A percentile compares a stretch with the other conserved stretches of the same genome.
Conservation (phyloP, 1,139 yeast species). For the Geotrichum armillariae region DNA sequence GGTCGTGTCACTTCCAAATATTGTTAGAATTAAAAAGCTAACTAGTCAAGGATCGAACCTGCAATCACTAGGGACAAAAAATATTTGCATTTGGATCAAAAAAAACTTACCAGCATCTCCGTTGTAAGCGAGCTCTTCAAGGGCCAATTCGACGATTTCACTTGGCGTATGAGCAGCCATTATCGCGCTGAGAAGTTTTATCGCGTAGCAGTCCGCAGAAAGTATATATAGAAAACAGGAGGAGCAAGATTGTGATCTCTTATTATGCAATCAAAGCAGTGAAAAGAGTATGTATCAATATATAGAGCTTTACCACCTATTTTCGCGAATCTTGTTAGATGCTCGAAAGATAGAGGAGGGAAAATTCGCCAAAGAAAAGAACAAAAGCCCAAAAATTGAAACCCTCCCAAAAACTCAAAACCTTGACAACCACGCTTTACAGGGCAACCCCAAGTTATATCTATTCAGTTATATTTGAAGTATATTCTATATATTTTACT, state of each 20-base stretch:
- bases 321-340: not conserved
- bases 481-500: too few relatives aligned
- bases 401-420: too few relatives aligned
- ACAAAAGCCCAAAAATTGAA: too few relatives aligned
- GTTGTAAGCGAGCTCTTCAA: slow-evolving; percentile 37
- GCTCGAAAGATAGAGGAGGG: not conserved
- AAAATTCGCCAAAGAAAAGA: too few relatives aligned
- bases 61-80: slow-evolving; percentile 3
- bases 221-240: not conserved
- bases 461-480: too few relatives aligned
- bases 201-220: not conserved
- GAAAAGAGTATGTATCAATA: not conserved
- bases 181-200: not conserved
- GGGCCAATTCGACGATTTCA: slow-evolving; percentile 34
- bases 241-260: not conserved
- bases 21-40: slow-evolving; percentile 10
- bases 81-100: not conserved
- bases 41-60: slow-evolving; percentile 18
- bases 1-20: slow-evolving; percentile 32
- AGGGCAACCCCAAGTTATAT: too few relatives aligned
- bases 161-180: slow-evolving; percentile 32
- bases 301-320: not conserved
- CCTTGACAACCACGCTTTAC: too few relatives aligned
- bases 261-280: not conserved
- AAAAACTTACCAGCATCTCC: slow-evolving; percentile 37